Evolutionary conservation across 305 asterid genomes (phyloP).

Genomic region (Rubia peregrina): DNA sequence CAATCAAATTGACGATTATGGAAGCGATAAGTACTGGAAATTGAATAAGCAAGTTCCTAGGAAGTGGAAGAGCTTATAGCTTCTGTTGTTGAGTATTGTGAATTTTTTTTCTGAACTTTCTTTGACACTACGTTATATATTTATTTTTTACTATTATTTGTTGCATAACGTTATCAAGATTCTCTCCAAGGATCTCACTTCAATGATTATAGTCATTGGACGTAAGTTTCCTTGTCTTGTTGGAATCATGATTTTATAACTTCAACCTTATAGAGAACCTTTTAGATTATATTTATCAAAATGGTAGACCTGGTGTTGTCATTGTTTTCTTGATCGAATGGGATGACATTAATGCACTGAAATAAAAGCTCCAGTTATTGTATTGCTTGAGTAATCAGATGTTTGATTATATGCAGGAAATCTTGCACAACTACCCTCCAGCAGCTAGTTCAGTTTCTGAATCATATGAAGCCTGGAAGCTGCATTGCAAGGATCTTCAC

Average conservation of each 20-base stretch:
- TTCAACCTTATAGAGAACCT: constrained; percentile 77
- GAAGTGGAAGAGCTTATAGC: constrained; percentile 90
- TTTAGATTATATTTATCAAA: constrained; percentile 61
- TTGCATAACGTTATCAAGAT: constrained; percentile 43
- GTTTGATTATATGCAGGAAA: constrained; percentile 62
- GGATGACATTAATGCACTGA: constrained; percentile 85
- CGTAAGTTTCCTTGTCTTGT: constrained; percentile 67
- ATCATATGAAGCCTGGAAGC: constrained; percentile 46
- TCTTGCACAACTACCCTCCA: constrained; percentile 75
- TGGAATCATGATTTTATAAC: constrained; percentile 93
- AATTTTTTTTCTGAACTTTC: constrained; percentile 2
- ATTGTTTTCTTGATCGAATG: constrained; percentile 92
- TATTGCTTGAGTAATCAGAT: background rate
- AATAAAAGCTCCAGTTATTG: constrained; percentile 59
- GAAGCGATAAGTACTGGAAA: constrained; percentile 75
- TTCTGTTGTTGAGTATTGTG: constrained; percentile 71
- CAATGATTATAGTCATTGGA: constrained; percentile 47
- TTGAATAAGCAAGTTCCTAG: constrained; percentile 73
- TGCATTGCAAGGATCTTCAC: constrained; percentile 26
- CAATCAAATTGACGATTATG: constrained; percentile 92
- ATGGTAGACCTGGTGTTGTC: constrained; percentile 73
- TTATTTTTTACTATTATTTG: constrained; percentile 25
- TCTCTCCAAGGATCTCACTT: constrained; percentile 63
- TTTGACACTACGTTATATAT: constrained; percentile 14
- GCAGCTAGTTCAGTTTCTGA: constrained; percentile 57